Evolutionary conservation across 1,284 basidiomycete genomes (phyloP).

Genomic region (Earliella scabrosa): DNA sequence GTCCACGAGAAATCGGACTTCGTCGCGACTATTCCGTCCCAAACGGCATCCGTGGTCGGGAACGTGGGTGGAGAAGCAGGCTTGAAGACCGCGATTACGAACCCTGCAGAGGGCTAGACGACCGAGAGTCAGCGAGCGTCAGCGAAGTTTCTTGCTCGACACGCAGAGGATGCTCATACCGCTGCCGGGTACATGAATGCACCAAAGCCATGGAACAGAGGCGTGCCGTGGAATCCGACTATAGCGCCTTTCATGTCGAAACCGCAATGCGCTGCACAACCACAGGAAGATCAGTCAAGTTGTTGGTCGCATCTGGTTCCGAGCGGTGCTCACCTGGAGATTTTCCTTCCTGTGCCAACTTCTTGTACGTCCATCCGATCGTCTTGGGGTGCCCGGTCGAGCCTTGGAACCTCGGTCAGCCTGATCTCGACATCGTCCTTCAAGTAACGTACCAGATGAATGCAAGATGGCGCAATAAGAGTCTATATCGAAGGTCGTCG

Average conservation of each 20-base stretch:
- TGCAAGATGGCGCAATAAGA: background rate
- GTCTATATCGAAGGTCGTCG: background rate
- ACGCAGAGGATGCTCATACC: constrained; percentile 8
- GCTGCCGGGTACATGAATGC: constrained; percentile 15
- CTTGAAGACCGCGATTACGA: constrained; percentile 18
- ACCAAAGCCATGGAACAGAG: constrained; percentile 30
- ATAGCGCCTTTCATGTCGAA: constrained; percentile 8
- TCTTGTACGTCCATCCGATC: background rate
- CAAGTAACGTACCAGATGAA: background rate
- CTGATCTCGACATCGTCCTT: background rate
- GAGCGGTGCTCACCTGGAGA: background rate
- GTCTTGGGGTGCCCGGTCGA: constrained; percentile 9
- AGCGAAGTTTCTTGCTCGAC: background rate
- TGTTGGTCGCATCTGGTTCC: background rate
- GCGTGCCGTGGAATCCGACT: constrained; percentile 21
- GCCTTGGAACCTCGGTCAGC: background rate
- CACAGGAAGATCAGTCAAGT: background rate
- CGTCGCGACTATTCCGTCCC: constrained; percentile 19
- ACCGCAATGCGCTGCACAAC: constrained; percentile 8
- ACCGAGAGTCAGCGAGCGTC: background rate
- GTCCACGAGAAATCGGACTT: constrained; percentile 21
- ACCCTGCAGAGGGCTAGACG: constrained; percentile 16
- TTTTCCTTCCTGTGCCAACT: background rate
- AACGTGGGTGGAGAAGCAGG: constrained; percentile 23
- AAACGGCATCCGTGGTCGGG: constrained; percentile 26